Evolutionary conservation across 2,329 filamentous ascomycete genomes (phyloP), one percentile per base, ranked within the genome.

Genomic region (Botrytis byssoidea): DNA sequence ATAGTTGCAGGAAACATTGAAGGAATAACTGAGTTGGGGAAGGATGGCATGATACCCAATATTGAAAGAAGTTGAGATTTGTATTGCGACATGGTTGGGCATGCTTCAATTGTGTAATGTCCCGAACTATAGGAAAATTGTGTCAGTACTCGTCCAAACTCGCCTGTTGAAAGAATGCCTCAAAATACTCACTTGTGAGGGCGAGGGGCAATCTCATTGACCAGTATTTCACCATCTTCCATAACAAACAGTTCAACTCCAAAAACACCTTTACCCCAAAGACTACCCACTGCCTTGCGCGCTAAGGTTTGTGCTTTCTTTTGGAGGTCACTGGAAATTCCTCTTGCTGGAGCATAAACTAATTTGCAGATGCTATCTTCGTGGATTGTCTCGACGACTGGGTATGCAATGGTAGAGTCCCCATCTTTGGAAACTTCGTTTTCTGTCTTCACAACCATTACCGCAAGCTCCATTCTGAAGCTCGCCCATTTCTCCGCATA

Each of bases 161-260:
- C 8, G 37, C 40, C 6, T 57, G 9, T 42, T 44, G 25, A 48
- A 9, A 37, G 6, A 0, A 10, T 1, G 8, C 25, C 35, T 51
- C 6, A 14, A 46, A 18, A 14, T 4, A 60, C 71, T 68, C 40
- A 72, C 71, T 77, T 79, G 51, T 79, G 78, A 44, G 77, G 76
- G 35, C 79, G 74, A 44, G 78, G 78, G 3, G 80, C 80, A 63
- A 81, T 80, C 73, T 81, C 79, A 48, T 97, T 97, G 78, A 40
- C 35, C 78, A 97, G 87, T 2, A 97, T 86, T 2, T 85, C 85
- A 74, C 87, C 89, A 78, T 96, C 90, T 67, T 90, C 84, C 18
- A 95, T 88, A 5, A 98, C 83, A 83, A 99, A 99, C 90, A 98
- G 93, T 84, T 99, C 96, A 0, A 98, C 95, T 0, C 95, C 96